phyloP scores from a whole-genome alignment of 75 land plant genomes.

The Picea glauca region DNA sequence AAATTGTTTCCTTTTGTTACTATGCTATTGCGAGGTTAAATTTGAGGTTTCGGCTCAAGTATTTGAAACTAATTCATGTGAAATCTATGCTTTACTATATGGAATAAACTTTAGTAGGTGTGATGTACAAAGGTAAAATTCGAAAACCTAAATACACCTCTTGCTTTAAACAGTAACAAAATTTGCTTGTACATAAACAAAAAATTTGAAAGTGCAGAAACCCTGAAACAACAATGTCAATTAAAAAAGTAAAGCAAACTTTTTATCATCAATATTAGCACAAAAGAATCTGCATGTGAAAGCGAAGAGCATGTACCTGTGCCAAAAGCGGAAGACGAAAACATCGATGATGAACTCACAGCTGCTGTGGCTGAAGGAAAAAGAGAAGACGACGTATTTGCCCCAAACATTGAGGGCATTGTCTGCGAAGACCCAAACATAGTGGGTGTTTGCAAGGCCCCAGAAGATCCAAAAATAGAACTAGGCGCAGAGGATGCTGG shows the following conservation, averaged over 20 bases:
- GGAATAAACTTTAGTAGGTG: not conserved
- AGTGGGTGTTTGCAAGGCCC: constrained; percentile 28
- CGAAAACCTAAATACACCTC: not conserved
- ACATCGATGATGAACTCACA: constrained; percentile 27
- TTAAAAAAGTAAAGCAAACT: not conserved
- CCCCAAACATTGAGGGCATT: constrained; percentile 25
- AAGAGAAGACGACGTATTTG: constrained; percentile 26
- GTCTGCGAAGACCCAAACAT: constrained; percentile 43
- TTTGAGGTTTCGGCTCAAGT: too few relatives aligned
- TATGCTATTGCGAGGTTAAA: too few relatives aligned
- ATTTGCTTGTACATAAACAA: not conserved
- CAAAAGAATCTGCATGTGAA: not conserved
- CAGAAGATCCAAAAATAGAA: constrained; percentile 43
- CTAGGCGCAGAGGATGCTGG: constrained; percentile 49
- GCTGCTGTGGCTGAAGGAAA: constrained; percentile 25
- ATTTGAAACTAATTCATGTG: not conserved
- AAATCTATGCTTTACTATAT: not conserved
- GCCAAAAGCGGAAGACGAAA: constrained; percentile 46
- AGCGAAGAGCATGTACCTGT: constrained; percentile 29
- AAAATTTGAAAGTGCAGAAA: not conserved
- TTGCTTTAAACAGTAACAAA: not conserved
- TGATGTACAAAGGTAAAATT: too few relatives aligned
- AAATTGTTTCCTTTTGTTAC: too few relatives aligned
- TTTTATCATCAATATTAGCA: not conserved
- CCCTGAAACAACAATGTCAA: not conserved